phyloP scores from a whole-genome alignment of 2,329 filamentous ascomycete species.

The Diplodia corticola region DNA sequence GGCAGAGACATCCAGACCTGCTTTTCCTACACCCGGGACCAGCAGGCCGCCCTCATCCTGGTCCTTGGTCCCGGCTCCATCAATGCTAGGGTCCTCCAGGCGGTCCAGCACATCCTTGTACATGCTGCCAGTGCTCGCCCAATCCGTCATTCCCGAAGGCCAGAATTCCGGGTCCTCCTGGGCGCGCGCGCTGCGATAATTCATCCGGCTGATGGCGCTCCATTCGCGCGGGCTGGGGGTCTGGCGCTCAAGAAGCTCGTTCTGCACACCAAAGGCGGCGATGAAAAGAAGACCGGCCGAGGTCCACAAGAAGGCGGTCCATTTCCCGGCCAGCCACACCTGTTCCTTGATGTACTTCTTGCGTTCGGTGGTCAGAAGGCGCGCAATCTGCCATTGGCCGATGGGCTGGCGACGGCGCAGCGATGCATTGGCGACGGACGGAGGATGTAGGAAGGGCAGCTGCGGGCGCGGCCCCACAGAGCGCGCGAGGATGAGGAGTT shows the following conservation, averaged over 20 bases:
- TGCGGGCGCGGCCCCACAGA: slow-evolving; percentile 57
- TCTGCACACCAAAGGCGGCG: slow-evolving; percentile 65
- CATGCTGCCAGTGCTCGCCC: slow-evolving; percentile 65
- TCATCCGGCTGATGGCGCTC: slow-evolving; percentile 68
- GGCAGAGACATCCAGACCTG: slow-evolving; percentile 66
- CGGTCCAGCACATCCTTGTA: slow-evolving; percentile 62
- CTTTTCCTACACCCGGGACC: slow-evolving; percentile 39
- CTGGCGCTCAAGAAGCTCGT: slow-evolving; percentile 72
- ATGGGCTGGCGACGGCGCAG: slow-evolving; percentile 20
- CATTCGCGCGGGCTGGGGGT: slow-evolving; percentile 85
- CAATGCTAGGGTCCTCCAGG: slow-evolving; percentile 67
- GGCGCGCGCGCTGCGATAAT: slow-evolving; percentile 64
- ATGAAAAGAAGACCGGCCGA: slow-evolving; percentile 61
- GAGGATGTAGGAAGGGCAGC: slow-evolving; percentile 64
- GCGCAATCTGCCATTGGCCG: slow-evolving; percentile 56
- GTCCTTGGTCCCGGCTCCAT: slow-evolving; percentile 66
- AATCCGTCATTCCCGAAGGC: slow-evolving; percentile 60
- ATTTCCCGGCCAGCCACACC: slow-evolving; percentile 68
- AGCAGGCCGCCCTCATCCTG: slow-evolving; percentile 54
- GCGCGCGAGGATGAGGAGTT: slow-evolving; percentile 53
- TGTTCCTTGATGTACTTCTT: slow-evolving; percentile 70
- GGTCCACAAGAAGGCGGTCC: slow-evolving; percentile 65
- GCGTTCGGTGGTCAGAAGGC: slow-evolving; percentile 78
- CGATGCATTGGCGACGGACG: slow-evolving; percentile 40
- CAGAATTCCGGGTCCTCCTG: slow-evolving; percentile 59